Evolutionary conservation across 2,329 filamentous ascomycete species (phyloP), one percentile per base, ranked within the genome.

Genomic region (Hypoxylon sp.): DNA sequence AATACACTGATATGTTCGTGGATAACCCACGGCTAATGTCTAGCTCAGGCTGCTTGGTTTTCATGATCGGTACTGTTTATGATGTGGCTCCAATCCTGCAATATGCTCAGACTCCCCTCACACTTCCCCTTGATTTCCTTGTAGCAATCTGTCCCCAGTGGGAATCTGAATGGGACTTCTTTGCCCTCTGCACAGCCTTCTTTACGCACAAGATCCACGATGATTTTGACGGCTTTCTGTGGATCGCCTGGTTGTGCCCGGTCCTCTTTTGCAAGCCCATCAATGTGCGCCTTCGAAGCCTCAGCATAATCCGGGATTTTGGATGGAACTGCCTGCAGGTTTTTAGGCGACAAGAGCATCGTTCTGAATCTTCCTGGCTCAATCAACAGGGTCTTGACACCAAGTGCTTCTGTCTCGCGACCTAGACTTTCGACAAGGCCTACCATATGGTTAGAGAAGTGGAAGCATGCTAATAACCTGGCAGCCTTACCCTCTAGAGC

Each of bases 321-420:
- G 5, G 67, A 67, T 0, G 43, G 25, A 3, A 36, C 43, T 14
- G 48, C 34, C 5, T 62, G 50, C 9, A 64, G 9, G 28, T 69
- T 72, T 2, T 28, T 48, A 2, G 65, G 55, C 6, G 69, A 66
- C 14, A 71, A 51, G 5, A 69, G 48, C 59, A 65, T 60, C 2
- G 71, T 73, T 1, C 63, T 53, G 48, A 71, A 72, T 14, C 65
- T 55, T 1, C 69, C 68, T 5, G 71, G 71, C 49, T 72, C 69
- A 21, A 71, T 45, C 14, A 71, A 34, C 19, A 73, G 48, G 10
- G 65, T 69, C 51, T 64, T 64, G 30, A 72, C 57, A 5, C 66
- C 69, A 32, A 73, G 59, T 2, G 11, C 46, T 52, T 63, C 59
- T 6, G 62, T 69, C 48, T 72, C 71, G 4, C 41, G 32, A 19